phyloP scores from a whole-genome alignment of 1,139 yeast genomes.

The Yamadazyma diddensiae region DNA sequence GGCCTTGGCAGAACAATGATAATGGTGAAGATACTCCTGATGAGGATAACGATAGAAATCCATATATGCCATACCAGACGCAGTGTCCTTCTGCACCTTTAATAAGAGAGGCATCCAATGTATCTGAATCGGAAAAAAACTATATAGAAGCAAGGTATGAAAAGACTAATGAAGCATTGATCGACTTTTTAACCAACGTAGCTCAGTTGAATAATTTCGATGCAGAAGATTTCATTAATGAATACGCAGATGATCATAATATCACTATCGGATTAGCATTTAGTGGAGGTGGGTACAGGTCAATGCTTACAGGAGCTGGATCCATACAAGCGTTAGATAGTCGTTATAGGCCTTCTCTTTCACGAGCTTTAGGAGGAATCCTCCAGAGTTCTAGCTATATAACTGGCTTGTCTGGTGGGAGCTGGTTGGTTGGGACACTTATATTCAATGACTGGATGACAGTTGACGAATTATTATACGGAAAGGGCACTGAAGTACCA shows the following conservation, averaged over 20 bases:
- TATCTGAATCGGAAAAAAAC: conserved; percentile 25
- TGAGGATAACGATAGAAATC: conserved; percentile 14
- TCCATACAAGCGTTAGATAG: conserved; percentile 36
- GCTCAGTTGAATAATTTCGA: conserved; percentile 36
- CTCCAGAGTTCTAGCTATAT: conserved; percentile 38
- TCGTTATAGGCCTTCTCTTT: conserved; percentile 24
- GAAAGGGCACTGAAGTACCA: conserved; percentile 14
- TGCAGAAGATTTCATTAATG: conserved; percentile 27
- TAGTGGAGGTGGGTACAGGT: conserved; percentile 48
- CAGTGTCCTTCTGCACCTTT: conserved; percentile 24
- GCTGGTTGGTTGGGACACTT: conserved; percentile 41
- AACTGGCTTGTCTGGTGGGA: conserved; percentile 44
- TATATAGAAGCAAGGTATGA: conserved; percentile 28
- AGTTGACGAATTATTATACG: conserved; percentile 30
- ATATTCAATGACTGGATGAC: conserved; percentile 40
- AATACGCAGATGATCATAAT: conserved; percentile 24
- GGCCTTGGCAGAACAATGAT: conserved; percentile 18
- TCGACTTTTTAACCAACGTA: conserved; percentile 26
- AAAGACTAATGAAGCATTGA: conserved; percentile 30
- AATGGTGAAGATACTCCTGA: conserved; percentile 5
- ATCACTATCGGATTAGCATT: conserved; percentile 42
- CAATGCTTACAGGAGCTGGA: conserved; percentile 46
- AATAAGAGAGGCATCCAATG: conserved; percentile 26
- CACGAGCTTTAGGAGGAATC: conserved; percentile 37
- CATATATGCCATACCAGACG: conserved; percentile 26